A percentile compares a stretch with the other conserved stretches of the same genome.
Conservation (phyloP, 805 yeast species). For the Blastobotrys terrestris region DNA sequence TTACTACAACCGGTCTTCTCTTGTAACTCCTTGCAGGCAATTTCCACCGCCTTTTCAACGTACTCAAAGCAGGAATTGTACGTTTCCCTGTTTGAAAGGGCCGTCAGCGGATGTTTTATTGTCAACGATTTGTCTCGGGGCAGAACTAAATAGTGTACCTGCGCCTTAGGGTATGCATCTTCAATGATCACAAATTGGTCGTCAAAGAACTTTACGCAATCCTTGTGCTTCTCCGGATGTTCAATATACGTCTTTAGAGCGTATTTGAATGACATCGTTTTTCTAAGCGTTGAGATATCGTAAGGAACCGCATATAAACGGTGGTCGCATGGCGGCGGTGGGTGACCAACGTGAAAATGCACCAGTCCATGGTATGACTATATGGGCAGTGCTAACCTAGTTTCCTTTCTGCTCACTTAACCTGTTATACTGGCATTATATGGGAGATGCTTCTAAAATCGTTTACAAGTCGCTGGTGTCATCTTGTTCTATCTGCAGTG, state of each 20-base stretch:
- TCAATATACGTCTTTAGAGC: slow-evolving; percentile 42
- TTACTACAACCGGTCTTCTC: slow-evolving; percentile 9
- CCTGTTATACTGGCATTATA: too few species aligned
- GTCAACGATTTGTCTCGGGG: slow-evolving; percentile 42
- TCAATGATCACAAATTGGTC: slow-evolving; percentile 48
- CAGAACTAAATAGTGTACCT: slow-evolving; percentile 52
- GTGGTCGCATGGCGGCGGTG: too few species aligned
- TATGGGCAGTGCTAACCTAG: too few species aligned
- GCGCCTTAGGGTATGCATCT: slow-evolving; percentile 61
- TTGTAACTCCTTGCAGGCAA: slow-evolving; percentile 28
- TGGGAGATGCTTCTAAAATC: too few species aligned
- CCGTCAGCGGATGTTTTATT: slow-evolving; percentile 48
- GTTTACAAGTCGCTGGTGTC: too few species aligned
- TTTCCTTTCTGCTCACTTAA: too few species aligned
- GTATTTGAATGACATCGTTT: slow-evolving; percentile 4
- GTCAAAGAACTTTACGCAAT: slow-evolving; percentile 43
- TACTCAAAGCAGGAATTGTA: slow-evolving; percentile 25
- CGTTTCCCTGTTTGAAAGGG: slow-evolving; percentile 32
- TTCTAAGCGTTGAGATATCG: too few species aligned
- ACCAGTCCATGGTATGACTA: too few species aligned
- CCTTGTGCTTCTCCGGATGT: slow-evolving; percentile 35
- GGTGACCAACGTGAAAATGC: not conserved
- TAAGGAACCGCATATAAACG: too few species aligned
- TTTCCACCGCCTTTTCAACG: slow-evolving; percentile 33
- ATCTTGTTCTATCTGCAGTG: too few species aligned